A percentile compares a stretch with the other conserved stretches of the same genome.
These are phyloP conservation scores for Bipolaris victoriae DNA, from an alignment of 2,329 filamentous ascomycete genomes.

Conservation along the genomic window DNA sequence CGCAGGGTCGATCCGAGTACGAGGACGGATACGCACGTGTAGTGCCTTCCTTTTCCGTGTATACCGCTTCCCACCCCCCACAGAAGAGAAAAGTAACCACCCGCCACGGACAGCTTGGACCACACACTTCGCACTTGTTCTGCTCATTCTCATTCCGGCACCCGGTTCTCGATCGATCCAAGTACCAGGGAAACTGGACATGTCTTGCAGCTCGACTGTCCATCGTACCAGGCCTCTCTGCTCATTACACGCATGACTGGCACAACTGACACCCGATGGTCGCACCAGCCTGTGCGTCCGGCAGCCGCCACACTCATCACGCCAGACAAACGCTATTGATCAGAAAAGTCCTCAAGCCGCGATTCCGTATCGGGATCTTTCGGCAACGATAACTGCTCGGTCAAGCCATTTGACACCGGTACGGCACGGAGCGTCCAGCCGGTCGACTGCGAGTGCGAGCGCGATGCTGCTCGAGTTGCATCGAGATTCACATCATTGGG, in stretches of 20 bases:
- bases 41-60: constrained; percentile 5
- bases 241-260: neutral
- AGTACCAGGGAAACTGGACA: neutral
- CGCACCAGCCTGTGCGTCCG: neutral
- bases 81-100: constrained; percentile 4
- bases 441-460: neutral
- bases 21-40: constrained; percentile 15
- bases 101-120: neutral
- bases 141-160: neutral
- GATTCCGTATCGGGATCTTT: constrained; percentile 4
- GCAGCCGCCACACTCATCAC: neutral
- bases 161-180: neutral
- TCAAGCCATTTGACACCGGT: neutral
- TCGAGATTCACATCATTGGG: neutral
- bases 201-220: neutral
- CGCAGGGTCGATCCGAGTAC: constrained; percentile 6
- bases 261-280: neutral
- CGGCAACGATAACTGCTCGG: neutral
- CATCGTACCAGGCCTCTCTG: neutral
- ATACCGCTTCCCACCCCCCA: neutral
- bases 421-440: constrained; percentile 2
- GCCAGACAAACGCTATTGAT: neutral
- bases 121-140: neutral
- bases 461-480: neutral
- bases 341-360: neutral